Evolutionary conservation across 352 stramenopile genomes (phyloP).

Genomic region (Phytopythium aichiense): DNA sequence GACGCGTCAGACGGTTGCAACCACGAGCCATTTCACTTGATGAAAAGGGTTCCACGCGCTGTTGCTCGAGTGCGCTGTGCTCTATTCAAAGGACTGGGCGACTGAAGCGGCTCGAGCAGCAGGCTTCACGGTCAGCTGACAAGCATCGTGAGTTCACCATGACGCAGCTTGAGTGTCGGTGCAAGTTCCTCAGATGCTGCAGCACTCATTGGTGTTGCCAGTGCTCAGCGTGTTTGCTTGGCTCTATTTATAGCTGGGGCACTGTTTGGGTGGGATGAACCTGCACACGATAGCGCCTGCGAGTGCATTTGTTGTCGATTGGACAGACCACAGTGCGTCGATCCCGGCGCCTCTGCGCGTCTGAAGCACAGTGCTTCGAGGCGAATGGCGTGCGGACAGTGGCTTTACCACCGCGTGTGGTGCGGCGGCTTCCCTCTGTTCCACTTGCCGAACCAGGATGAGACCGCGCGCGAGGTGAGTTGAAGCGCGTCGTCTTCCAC

Average conservation of each 20-base stretch:
- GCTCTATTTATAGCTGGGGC: background rate
- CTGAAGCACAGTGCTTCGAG: background rate
- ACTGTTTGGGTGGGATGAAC: background rate
- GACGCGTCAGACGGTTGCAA: too few species aligned
- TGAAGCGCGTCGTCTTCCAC: background rate
- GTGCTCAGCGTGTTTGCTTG: background rate
- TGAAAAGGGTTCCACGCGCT: too few species aligned
- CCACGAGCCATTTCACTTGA: too few species aligned
- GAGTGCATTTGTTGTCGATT: background rate
- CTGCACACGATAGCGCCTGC: background rate
- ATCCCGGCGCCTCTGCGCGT: background rate
- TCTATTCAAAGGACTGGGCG: background rate
- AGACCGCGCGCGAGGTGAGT: constrained; percentile 26
- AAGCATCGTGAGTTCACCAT: background rate
- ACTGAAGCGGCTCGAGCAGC: background rate
- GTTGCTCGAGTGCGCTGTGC: background rate
- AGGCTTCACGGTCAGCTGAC: background rate
- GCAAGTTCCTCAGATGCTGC: background rate
- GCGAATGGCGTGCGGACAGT: constrained; percentile 26
- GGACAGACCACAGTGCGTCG: background rate
- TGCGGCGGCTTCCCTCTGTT: constrained; percentile 43
- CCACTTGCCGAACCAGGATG: constrained; percentile 24
- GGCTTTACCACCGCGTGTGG: constrained; percentile 38
- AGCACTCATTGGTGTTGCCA: background rate
- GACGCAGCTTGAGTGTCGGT: background rate